Evolutionary conservation across 495 filamentous ascomycete species (phyloP).

Genomic region (Neurospora sp.): DNA sequence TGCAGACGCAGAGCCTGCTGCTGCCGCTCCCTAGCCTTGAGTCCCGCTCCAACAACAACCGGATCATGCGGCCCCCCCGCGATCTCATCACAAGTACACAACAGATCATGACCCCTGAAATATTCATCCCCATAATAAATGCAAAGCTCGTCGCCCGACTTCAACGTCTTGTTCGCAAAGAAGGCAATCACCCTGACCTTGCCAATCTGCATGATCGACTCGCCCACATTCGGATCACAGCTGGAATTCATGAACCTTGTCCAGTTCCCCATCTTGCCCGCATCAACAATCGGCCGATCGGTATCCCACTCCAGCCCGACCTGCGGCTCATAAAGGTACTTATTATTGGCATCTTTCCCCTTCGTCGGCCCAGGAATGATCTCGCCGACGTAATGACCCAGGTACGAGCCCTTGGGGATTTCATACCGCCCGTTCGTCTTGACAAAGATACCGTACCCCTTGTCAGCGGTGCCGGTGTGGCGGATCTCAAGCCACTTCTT

Average conservation of each 20-base stretch:
- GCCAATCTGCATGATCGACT: not conserved
- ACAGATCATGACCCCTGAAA: conserved; percentile 4
- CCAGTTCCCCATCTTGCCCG: conserved; percentile 14
- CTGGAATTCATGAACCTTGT: conserved; percentile 18
- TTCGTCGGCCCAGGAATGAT: not conserved
- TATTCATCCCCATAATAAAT: conserved; percentile 14
- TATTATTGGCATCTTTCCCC: not conserved
- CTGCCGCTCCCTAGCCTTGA: not conserved
- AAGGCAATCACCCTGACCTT: conserved; percentile 9
- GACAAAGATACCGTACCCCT: conserved; percentile 3
- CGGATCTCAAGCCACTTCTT: conserved; percentile 1
- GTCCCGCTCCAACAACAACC: not conserved
- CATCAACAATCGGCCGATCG: conserved; percentile 2
- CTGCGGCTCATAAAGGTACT: not conserved
- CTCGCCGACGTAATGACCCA: conserved; percentile 6
- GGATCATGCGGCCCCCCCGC: not conserved
- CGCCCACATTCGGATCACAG: conserved; percentile 11
- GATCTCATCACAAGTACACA: not conserved
- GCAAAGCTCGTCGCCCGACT: conserved; percentile 7
- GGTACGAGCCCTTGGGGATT: not conserved
- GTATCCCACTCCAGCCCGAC: not conserved
- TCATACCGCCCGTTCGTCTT: not conserved
- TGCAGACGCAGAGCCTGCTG: not conserved
- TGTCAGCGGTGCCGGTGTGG: not conserved
- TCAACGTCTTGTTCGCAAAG: not conserved